Evolutionary conservation across 352 stramenopile genomes (phyloP).

Genomic region (Thalassiosira livingstoniorum): DNA sequence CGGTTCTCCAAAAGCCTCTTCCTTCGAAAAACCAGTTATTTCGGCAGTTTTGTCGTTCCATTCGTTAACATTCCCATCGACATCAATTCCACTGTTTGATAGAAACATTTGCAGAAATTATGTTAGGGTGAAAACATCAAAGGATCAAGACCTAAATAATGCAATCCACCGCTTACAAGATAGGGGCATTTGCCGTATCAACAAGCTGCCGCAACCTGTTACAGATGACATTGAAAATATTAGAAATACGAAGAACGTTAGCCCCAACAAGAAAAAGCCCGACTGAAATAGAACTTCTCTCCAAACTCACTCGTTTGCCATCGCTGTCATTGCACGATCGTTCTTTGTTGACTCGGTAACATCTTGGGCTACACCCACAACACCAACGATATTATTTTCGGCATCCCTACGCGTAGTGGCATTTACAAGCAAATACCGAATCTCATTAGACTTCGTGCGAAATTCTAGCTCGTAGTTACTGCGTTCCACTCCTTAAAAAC

Average conservation of each 20-base stretch:
- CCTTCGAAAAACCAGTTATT: constrained; percentile 89
- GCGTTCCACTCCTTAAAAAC: too few relatives aligned
- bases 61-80: constrained; percentile 77
- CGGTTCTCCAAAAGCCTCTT: constrained; percentile 74
- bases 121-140: background rate
- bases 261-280: too few relatives aligned
- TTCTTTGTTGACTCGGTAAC: background rate
- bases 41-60: constrained; percentile 89
- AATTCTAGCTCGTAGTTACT: too few relatives aligned
- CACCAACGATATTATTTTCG: constrained; percentile 49
- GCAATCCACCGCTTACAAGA: background rate
- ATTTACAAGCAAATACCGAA: constrained; percentile 5
- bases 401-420: constrained; percentile 13
- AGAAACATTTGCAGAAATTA: too few relatives aligned
- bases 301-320: constrained; percentile 39
- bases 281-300: too few relatives aligned
- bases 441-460: constrained; percentile 27
- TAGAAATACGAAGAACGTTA: too few relatives aligned
- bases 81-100: too few relatives aligned
- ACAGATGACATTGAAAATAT: too few relatives aligned
- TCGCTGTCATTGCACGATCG: constrained; percentile 23
- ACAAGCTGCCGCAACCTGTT: constrained; percentile 87
- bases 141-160: background rate
- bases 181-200: constrained; percentile 90
- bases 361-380: too few relatives aligned